These are phyloP conservation scores for Kwoniella shandongensis DNA, from an alignment of 768 basidiomycete species.

Conservation along the genomic window DNA sequence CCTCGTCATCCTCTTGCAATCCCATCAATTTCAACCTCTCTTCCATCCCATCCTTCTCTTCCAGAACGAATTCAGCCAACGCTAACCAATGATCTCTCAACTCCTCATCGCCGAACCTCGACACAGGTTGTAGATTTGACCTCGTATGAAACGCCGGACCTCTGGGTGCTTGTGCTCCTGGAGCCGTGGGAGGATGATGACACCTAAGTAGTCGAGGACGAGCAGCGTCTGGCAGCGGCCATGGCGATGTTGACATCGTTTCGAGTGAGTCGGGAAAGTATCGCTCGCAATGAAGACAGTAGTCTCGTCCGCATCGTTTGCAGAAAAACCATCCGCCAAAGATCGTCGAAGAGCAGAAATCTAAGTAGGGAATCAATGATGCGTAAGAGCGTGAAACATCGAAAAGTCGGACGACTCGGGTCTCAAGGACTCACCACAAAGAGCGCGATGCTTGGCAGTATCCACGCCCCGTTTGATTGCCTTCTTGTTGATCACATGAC, in stretches of 20 bases:
- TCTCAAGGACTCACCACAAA: conserved; percentile 34
- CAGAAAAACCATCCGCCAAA: conserved; percentile 91
- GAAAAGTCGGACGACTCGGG: neutral
- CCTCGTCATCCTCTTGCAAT: conserved; percentile 14
- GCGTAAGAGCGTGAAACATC: neutral
- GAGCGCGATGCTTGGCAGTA: conserved; percentile 38
- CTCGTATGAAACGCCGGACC: conserved; percentile 27
- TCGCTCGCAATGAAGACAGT: conserved; percentile 78
- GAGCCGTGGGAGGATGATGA: conserved; percentile 3
- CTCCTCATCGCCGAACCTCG: conserved; percentile 68
- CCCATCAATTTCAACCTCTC: conserved; percentile 14
- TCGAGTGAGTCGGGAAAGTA: conserved; percentile 60
- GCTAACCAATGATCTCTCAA: conserved; percentile 65
- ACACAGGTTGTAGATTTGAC: conserved; percentile 68
- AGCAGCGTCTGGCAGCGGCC: conserved; percentile 34
- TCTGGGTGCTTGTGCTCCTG: neutral
- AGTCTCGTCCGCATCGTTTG: conserved; percentile 82
- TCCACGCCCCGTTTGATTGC: conserved; percentile 40
- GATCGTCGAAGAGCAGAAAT: conserved; percentile 90
- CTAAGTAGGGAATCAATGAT: conserved; percentile 55
- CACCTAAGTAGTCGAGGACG: conserved; percentile 32
- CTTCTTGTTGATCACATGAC: conserved; percentile 36
- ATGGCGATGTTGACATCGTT: conserved; percentile 29
- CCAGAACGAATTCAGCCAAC: conserved; percentile 63
- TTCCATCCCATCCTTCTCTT: conserved; percentile 12